Evolutionary conservation across 305 asterid genomes (phyloP).

Genomic region (Solanum hybrid): DNA sequence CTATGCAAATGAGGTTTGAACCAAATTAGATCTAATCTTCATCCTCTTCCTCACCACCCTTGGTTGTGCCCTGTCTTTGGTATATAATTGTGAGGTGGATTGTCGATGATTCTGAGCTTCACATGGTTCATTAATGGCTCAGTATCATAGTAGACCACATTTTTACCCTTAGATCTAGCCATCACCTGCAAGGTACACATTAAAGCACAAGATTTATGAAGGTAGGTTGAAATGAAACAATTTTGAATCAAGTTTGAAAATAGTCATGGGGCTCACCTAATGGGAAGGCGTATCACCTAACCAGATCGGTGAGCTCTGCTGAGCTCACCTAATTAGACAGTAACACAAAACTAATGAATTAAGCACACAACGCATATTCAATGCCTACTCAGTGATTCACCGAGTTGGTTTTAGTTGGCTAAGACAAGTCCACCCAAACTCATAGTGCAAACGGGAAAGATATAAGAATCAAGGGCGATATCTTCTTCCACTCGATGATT

Average conservation of each 20-base stretch:
- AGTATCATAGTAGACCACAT: neutral
- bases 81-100: neutral
- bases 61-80: neutral
- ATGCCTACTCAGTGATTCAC: neutral
- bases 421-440: neutral
- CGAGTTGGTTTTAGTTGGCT: neutral
- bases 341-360: neutral
- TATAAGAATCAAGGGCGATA: neutral
- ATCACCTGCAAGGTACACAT: neutral
- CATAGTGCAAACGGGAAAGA: neutral
- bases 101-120: neutral
- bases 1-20: neutral
- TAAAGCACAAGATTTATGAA: neutral
- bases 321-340: neutral
- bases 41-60: neutral
- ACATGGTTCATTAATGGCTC: neutral
- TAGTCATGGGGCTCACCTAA: neutral
- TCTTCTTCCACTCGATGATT: neutral
- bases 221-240: neutral
- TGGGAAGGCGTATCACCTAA: neutral
- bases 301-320: neutral
- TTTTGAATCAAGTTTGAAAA: neutral
- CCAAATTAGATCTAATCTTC: neutral
- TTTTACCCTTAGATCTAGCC: neutral
- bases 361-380: neutral